These are phyloP conservation scores for Botryotinia globosa DNA, from an alignment of 2,329 filamentous ascomycete genomes.

Conservation along the genomic window DNA sequence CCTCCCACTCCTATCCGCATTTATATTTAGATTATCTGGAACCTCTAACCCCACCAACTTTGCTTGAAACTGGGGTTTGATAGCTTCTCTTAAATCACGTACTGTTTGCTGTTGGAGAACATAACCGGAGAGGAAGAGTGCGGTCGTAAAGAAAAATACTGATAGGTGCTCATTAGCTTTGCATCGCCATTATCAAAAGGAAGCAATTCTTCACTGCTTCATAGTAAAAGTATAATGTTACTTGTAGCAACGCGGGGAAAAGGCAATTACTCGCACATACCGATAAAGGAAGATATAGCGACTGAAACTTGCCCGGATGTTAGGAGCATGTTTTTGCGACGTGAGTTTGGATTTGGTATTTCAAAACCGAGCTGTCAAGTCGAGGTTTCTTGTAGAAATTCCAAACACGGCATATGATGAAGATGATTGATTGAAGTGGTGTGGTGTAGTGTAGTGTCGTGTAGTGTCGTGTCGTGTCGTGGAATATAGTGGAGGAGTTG, in stretches of 20 bases:
- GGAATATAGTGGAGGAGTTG: background rate
- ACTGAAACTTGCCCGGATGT: constrained; percentile 70
- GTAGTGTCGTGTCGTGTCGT: background rate
- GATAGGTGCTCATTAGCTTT: background rate
- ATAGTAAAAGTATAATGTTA: background rate
- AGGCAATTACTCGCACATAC: constrained; percentile 45
- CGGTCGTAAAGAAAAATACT: constrained; percentile 75
- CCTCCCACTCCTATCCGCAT: constrained; percentile 9
- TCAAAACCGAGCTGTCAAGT: background rate
- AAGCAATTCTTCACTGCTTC: no score
- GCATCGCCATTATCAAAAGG: constrained; percentile 12
- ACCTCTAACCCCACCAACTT: constrained; percentile 23
- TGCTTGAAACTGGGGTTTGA: constrained; percentile 43
- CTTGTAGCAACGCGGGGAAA: no score
- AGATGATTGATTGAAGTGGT: background rate
- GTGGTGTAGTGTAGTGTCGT: background rate
- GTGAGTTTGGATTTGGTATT: background rate
- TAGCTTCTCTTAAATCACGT: constrained; percentile 69
- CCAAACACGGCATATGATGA: background rate
- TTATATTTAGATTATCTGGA: constrained; percentile 2
- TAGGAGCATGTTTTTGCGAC: constrained; percentile 46
- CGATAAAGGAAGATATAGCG: constrained; percentile 59
- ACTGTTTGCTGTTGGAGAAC: constrained; percentile 84
- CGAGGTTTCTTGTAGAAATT: background rate
- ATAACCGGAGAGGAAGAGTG: constrained; percentile 86